Evolutionary conservation across 106 monocot species (phyloP), one percentile per base, ranked within the genome.

Genomic region (Acorus calamus): DNA sequence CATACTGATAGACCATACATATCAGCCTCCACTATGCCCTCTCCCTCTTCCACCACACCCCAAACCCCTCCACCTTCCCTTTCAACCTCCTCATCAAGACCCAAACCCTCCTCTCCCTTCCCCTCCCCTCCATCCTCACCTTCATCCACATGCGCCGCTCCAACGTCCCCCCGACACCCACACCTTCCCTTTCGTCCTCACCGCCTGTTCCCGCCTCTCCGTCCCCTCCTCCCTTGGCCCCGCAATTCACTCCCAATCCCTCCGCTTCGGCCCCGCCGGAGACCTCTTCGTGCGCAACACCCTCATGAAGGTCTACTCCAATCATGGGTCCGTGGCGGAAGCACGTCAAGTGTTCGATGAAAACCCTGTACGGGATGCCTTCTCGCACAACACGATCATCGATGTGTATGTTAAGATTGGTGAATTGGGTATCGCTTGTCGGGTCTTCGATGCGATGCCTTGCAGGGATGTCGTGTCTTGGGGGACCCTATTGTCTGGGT

Each of bases 361-460:
- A 1, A 10, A 3, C 2, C 43, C 54, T 48, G 43, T 3, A 49
- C 54, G 14, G 5, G 80, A 88, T 50, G 48, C 78, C 4, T 83
- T 88, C 49, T 58, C 80, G 48, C 68, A 65, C 64, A 84, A 88
- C 64, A 49, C 75, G 7, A n/a, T 88, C 10, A 63, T 84, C 10
- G 63, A 69, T 12, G 83, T 69, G 4, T 81, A 78, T 45, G 60
- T 64, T 8, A 80, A 76, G 52, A 50, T 56, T 4, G 70, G 78
- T 10, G 49, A 73, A 3, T 2, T 72, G 0, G 43, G 3, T 1
- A 3, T 47, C 7, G 83, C 81, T 6, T 65, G 66, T 1, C 41
- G 45, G 9, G 4, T 88, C 49, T 88, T 88, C 63, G 76, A 88
- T n/a, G 67, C 53, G 44, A 88, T 88, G 88, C 73, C 73, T 2